Evolutionary conservation across 2,329 filamentous ascomycete species (phyloP).

Genomic region (Aspergillus pseudoterreus): DNA sequence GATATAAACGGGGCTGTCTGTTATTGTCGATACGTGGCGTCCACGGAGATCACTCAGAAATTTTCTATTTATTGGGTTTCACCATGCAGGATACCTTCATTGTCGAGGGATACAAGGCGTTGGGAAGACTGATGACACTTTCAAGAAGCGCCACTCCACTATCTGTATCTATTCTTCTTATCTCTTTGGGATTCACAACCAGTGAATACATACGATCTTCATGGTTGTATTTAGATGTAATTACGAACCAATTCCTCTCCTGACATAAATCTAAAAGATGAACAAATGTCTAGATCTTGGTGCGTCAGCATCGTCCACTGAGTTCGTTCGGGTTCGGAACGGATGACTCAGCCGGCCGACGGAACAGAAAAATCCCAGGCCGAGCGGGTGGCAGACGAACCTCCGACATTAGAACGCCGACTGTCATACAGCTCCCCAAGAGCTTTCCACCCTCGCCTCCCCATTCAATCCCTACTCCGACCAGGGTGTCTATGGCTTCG

Average conservation of each 20-base stretch:
- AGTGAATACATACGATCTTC: not conserved
- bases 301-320: constrained; percentile 2
- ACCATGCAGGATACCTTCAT: constrained; percentile 1
- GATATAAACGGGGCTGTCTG: not conserved
- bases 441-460: constrained; percentile 19
- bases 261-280: not conserved
- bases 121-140: constrained; percentile 1
- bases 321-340: constrained; percentile 13
- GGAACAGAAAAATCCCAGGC: constrained; percentile 29
- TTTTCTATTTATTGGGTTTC: not conserved
- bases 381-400: constrained; percentile 14
- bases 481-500: constrained; percentile 26
- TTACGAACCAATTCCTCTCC: not conserved
- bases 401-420: constrained; percentile 1
- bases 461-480: constrained; percentile 7
- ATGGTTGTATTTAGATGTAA: not conserved
- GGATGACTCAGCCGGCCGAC: constrained; percentile 32
- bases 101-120: constrained; percentile 8
- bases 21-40: not conserved
- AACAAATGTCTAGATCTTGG: not conserved
- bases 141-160: constrained; percentile 4
- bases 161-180: not conserved
- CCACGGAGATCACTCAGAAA: not conserved
- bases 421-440: constrained; percentile 15
- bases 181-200: not conserved